A percentile compares a stretch with the other conserved stretches of the same genome.
These are phyloP conservation scores for Aspergillus taichungensis DNA, from an alignment of 495 filamentous ascomycete genomes.

Conservation along the genomic window DNA sequence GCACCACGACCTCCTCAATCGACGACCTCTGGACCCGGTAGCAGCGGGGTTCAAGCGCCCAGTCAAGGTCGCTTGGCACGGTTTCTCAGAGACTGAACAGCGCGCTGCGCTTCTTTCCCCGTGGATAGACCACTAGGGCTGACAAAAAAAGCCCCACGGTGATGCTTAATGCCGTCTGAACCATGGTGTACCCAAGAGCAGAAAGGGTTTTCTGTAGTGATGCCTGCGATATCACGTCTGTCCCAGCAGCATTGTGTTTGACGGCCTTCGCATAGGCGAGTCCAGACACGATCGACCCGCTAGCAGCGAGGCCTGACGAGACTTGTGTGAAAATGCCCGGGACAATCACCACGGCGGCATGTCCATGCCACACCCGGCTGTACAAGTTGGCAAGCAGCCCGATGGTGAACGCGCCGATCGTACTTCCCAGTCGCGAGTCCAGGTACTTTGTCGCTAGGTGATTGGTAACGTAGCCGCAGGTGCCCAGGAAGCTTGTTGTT, in stretches of 20 bases:
- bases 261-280: slow-evolving; percentile 67
- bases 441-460: slow-evolving; percentile 64
- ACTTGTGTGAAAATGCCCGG: slow-evolving; percentile 94
- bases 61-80: too few relatives aligned
- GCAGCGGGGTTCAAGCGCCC: too few relatives aligned
- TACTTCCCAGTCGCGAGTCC: slow-evolving; percentile 63
- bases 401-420: slow-evolving; percentile 72
- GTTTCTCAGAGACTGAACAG: slow-evolving; percentile 63
- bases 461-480: slow-evolving; percentile 71
- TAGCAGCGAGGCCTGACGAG: slow-evolving; percentile 72
- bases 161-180: slow-evolving; percentile 83
- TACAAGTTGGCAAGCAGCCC: slow-evolving; percentile 81
- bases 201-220: slow-evolving; percentile 13
- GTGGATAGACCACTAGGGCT: slow-evolving; percentile 72
- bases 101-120: slow-evolving; percentile 72
- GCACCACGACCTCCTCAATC: too few relatives aligned
- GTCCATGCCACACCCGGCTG: slow-evolving; percentile 64
- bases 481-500: slow-evolving; percentile 66
- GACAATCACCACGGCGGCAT: slow-evolving; percentile 76
- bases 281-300: slow-evolving; percentile 71
- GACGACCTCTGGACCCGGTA: too few relatives aligned
- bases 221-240: slow-evolving; percentile 1
- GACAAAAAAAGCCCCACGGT: slow-evolving; percentile 78
- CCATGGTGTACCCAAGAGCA: slow-evolving; percentile 56
- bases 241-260: slow-evolving; percentile 32